These are phyloP conservation scores for Nicotiana benthamiana DNA, from an alignment of 257 asterid species.

Conservation along the genomic window DNA sequence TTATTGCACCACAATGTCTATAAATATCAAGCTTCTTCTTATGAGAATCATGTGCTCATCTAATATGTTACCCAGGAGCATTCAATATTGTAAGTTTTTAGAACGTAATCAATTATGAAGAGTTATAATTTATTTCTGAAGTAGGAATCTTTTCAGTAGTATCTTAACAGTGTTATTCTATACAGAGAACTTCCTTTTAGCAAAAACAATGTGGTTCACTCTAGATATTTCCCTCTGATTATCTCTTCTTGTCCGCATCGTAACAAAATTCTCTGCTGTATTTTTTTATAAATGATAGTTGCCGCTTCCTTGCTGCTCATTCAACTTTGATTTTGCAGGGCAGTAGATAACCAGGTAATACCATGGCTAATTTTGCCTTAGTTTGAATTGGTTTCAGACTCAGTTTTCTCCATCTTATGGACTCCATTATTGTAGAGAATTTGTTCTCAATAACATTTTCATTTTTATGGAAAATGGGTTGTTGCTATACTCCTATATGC, in stretches of 20 bases:
- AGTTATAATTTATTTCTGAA: not conserved
- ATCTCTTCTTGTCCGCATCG: not conserved
- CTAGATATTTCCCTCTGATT: not conserved
- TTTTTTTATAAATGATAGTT: not conserved
- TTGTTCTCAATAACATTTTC: too few species aligned
- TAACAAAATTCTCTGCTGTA: not conserved
- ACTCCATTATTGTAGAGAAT: too few species aligned
- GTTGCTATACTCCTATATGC: too few species aligned
- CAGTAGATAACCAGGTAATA: slow-evolving; percentile 36
- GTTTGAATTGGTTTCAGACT: too few species aligned
- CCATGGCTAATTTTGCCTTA: too few species aligned
- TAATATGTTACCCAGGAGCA: slow-evolving; percentile 40
- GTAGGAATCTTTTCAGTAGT: not conserved
- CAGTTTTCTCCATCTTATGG: too few species aligned
- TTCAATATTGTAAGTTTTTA: slow-evolving; percentile 8
- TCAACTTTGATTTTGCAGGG: slow-evolving; percentile 24
- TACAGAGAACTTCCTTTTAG: not conserved
- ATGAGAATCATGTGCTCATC: slow-evolving; percentile 24
- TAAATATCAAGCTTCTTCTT: not conserved
- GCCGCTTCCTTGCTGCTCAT: not conserved
- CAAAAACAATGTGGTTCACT: not conserved
- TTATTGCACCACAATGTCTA: not conserved
- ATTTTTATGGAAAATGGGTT: too few species aligned
- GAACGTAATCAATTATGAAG: not conserved
- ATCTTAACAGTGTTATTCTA: not conserved